phyloP scores from a whole-genome alignment of 2,329 filamentous ascomycete species.

The Hortaea sp. region DNA sequence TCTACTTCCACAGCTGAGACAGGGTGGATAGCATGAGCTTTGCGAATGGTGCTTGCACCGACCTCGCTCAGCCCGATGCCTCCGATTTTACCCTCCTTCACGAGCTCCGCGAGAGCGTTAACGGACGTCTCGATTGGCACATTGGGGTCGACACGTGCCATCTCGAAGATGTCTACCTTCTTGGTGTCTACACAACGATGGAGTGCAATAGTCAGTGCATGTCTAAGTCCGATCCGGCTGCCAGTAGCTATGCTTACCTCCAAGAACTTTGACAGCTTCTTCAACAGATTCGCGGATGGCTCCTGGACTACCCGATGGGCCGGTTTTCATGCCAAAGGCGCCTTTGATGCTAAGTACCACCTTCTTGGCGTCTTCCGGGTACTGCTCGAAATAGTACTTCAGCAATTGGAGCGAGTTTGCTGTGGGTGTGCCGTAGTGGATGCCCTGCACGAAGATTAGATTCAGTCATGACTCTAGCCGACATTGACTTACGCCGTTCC shows the following conservation, averaged over 20 bases:
- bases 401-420: slow-evolving; percentile 36
- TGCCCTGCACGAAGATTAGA: too few relatives aligned
- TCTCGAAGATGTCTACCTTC: slow-evolving; percentile 37
- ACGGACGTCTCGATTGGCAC: slow-evolving; percentile 32
- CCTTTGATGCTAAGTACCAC: slow-evolving; percentile 40
- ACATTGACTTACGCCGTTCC: too few relatives aligned
- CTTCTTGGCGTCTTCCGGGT: slow-evolving; percentile 38
- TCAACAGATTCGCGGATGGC: slow-evolving; percentile 23
- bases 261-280: slow-evolving; percentile 30
- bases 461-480: too few relatives aligned
- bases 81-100: slow-evolving; percentile 42
- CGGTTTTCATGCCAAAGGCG: slow-evolving; percentile 27
- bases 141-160: slow-evolving; percentile 29
- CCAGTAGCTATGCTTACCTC: too few relatives aligned
- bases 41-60: slow-evolving; percentile 39
- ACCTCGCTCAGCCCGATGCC: slow-evolving; percentile 46
- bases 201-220: too few relatives aligned
- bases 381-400: slow-evolving; percentile 38
- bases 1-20: slow-evolving; percentile 46
- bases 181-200: slow-evolving; percentile 33
- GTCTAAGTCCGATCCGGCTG: too few relatives aligned
- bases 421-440: slow-evolving; percentile 33
- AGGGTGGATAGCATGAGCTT: slow-evolving; percentile 31
- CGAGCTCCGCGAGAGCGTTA: slow-evolving; percentile 27
- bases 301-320: too few relatives aligned